phyloP scores from a whole-genome alignment of 371 early-diverging fungal genomes.

The Blastocladiella emersonii region DNA sequence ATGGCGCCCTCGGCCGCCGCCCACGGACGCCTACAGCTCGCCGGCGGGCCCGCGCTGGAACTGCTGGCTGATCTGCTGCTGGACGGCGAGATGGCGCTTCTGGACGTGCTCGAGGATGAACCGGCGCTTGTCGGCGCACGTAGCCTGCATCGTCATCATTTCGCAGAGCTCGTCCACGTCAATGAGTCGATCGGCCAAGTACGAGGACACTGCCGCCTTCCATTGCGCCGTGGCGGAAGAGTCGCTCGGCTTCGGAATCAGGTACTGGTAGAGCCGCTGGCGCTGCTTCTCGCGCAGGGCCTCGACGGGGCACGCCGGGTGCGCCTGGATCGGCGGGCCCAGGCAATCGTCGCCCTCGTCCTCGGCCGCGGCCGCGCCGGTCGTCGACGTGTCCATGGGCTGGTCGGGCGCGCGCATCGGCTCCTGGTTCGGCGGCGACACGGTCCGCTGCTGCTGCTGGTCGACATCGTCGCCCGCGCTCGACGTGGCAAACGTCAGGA shows the following conservation, averaged over 20 bases:
- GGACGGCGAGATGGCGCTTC: not conserved
- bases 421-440: too few relatives aligned
- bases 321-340: not conserved
- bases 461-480: not conserved
- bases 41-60: too few relatives aligned
- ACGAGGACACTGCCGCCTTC: not conserved
- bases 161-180: slow-evolving; percentile 3
- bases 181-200: not conserved
- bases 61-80: too few relatives aligned
- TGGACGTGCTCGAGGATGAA: not conserved
- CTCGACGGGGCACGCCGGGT: not conserved
- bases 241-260: not conserved
- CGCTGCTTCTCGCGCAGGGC: not conserved
- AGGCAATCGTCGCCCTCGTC: not conserved
- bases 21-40: too few relatives aligned
- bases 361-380: not conserved
- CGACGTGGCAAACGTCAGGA: not conserved
- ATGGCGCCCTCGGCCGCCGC: too few relatives aligned
- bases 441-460: too few relatives aligned
- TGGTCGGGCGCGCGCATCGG: too few relatives aligned
- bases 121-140: not conserved
- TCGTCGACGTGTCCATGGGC: not conserved
- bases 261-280: not conserved
- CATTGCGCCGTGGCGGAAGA: not conserved
- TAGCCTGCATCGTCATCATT: slow-evolving; percentile 1